Evolutionary conservation across 2,329 filamentous ascomycete species (phyloP).

Genomic region (Aspergillus sp.): DNA sequence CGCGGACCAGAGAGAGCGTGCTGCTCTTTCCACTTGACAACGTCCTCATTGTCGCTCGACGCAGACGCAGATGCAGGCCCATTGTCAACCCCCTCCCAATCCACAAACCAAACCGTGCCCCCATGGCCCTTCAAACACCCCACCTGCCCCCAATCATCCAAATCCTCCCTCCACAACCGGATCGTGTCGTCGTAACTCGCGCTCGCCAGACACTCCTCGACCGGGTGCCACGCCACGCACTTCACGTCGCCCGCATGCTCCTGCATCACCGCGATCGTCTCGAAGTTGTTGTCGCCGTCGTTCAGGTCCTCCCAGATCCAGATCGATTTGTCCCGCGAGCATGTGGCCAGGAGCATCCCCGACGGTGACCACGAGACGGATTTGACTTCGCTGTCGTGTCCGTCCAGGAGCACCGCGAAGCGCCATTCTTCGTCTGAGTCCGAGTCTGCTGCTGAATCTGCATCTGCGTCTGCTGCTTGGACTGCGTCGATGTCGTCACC

Average conservation of each 20-base stretch:
- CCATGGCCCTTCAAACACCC: conserved; percentile 69
- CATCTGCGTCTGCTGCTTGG: conserved; percentile 42
- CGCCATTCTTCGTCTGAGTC: conserved; percentile 74
- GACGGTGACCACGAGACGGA: conserved; percentile 53
- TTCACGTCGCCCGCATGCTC: conserved; percentile 97
- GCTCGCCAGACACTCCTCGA: conserved; percentile 70
- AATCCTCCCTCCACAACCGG: conserved; percentile 79
- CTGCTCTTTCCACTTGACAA: conserved; percentile 22
- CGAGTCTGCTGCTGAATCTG: conserved; percentile 27
- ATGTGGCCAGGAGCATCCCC: conserved; percentile 82
- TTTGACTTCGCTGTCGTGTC: conserved; percentile 94
- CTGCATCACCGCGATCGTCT: conserved; percentile 88
- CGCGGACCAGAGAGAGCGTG: conserved; percentile 41
- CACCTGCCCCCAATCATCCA: conserved; percentile 90
- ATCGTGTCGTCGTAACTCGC: conserved; percentile 93
- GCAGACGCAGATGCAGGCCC: conserved; percentile 8
- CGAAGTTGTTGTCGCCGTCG: conserved; percentile 86
- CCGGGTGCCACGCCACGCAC: conserved; percentile 82
- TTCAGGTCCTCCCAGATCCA: conserved; percentile 97
- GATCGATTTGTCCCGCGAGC: conserved; percentile 83
- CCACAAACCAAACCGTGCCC: conserved; percentile 83
- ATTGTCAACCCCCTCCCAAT: conserved; percentile 49
- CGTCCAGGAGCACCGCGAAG: conserved; percentile 84
- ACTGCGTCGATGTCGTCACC: conserved; percentile 14
- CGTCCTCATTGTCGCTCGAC: conserved; percentile 1